These are phyloP conservation scores for Sporothrix pseudoabietina DNA, from an alignment of 2,329 filamentous ascomycete species.

Conservation along the genomic window DNA sequence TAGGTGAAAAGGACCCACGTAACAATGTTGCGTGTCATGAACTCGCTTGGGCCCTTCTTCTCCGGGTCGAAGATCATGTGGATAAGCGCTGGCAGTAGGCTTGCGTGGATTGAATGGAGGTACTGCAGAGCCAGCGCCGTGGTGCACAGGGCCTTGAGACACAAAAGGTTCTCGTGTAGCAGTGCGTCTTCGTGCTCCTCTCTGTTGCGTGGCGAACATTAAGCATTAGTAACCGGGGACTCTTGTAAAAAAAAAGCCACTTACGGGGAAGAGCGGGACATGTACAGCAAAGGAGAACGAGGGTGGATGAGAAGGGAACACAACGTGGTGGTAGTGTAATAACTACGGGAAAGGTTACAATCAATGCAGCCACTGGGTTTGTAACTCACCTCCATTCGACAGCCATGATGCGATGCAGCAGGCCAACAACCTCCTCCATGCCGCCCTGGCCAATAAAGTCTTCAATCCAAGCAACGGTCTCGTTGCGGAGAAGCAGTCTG, in stretches of 20 bases:
- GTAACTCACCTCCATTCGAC: slow-evolving; percentile 85
- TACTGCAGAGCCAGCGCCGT: slow-evolving; percentile 83
- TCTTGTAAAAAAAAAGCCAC: not conserved
- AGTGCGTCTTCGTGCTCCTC: slow-evolving; percentile 95
- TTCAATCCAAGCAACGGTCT: slow-evolving; percentile 95
- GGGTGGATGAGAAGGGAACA: not conserved
- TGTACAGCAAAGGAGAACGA: not conserved
- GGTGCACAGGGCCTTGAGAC: slow-evolving; percentile 91
- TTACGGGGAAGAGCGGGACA: slow-evolving; percentile 11
- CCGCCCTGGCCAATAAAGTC: slow-evolving; percentile 85
- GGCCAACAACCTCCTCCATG: slow-evolving; percentile 84
- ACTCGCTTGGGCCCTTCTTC: slow-evolving; percentile 95
- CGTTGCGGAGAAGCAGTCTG: slow-evolving; percentile 83
- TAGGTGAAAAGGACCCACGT: slow-evolving; percentile 88
- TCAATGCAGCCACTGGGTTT: not conserved
- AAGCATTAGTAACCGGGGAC: not conserved
- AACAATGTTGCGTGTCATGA: slow-evolving; percentile 87
- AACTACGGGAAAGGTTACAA: not conserved
- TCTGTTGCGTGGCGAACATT: slow-evolving; percentile 47
- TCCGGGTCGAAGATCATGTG: slow-evolving; percentile 96
- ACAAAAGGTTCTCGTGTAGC: slow-evolving; percentile 87
- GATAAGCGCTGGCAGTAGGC: slow-evolving; percentile 82
- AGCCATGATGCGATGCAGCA: slow-evolving; percentile 89
- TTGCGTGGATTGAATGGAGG: slow-evolving; percentile 74
- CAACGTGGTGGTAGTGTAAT: not conserved